Conservation (phyloP, 805 yeast genomes). For the Starmerella gropengiesseri region DNA sequence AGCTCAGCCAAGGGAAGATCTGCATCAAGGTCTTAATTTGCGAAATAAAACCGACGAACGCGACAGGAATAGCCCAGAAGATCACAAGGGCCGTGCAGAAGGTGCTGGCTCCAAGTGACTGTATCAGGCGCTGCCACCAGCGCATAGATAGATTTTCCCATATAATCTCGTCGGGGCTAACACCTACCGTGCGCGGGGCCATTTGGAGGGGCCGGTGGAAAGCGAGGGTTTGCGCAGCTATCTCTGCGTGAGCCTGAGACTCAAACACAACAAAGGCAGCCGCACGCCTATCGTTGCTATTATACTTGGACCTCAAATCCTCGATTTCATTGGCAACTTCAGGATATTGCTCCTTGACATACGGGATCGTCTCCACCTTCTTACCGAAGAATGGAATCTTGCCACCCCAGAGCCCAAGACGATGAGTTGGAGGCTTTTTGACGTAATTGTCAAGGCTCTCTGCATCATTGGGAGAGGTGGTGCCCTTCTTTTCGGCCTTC, state of each 20-base stretch:
- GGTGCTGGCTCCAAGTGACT: constrained; percentile 47
- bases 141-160: constrained; percentile 67
- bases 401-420: constrained; percentile 40
- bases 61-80: constrained; percentile 95
- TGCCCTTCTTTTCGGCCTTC: constrained; percentile 59
- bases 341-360: constrained; percentile 55
- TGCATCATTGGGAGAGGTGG: constrained; percentile 21
- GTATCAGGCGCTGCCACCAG: constrained; percentile 45
- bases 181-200: constrained; percentile 45
- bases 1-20: constrained; percentile 50
- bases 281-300: constrained; percentile 55
- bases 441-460: constrained; percentile 39
- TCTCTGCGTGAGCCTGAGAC: constrained; percentile 76
- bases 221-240: constrained; percentile 68
- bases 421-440: constrained; percentile 72
- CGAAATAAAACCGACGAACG: constrained; percentile 91
- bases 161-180: constrained; percentile 69
- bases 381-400: constrained; percentile 46
- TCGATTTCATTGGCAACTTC: constrained; percentile 59
- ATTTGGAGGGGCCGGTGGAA: constrained; percentile 36
- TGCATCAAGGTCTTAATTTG: constrained; percentile 51
- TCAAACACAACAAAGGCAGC: constrained; percentile 75
- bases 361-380: constrained; percentile 75
- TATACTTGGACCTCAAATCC: constrained; percentile 44
- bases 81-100: constrained; percentile 56